phyloP scores from a whole-genome alignment of 2,329 filamentous ascomycete species.

The Aphanoascus verrucosus region DNA sequence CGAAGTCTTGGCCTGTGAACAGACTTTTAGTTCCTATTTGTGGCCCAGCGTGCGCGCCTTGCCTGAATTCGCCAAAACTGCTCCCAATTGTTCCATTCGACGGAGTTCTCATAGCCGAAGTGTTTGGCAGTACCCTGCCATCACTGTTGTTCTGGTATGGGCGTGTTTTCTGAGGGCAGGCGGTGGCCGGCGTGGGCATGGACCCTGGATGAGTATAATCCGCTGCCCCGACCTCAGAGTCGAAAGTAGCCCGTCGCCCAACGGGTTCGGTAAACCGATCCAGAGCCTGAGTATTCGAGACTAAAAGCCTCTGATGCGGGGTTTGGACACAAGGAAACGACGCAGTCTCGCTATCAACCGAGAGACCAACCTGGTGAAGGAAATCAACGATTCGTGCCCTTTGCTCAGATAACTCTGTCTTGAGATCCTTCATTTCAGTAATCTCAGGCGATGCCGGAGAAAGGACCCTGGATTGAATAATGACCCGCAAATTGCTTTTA shows the following conservation, averaged over 20 bases:
- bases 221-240: background rate
- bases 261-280: conserved; percentile 5
- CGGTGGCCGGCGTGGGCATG: conserved; percentile 1
- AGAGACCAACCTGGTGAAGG: conserved; percentile 25
- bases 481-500: conserved; percentile 29
- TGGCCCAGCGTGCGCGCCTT: background rate
- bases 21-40: background rate
- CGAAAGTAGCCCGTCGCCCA: background rate
- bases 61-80: background rate
- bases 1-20: background rate
- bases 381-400: conserved; percentile 27
- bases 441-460: conserved; percentile 26
- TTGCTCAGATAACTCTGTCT: conserved; percentile 26
- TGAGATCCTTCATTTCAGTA: conserved; percentile 25
- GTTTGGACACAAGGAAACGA: background rate
- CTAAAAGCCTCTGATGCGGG: conserved; percentile 13
- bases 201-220: background rate
- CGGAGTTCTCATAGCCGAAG: background rate
- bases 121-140: background rate
- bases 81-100: background rate
- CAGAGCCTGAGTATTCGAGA: conserved; percentile 15
- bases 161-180: background rate
- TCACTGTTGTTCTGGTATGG: background rate
- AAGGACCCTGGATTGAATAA: conserved; percentile 27
- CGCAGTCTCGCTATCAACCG: conserved; percentile 14